Evolutionary conservation across 1,139 yeast species (phyloP), one percentile per base, ranked within the genome.

Genomic region (Taphrina confusa): DNA sequence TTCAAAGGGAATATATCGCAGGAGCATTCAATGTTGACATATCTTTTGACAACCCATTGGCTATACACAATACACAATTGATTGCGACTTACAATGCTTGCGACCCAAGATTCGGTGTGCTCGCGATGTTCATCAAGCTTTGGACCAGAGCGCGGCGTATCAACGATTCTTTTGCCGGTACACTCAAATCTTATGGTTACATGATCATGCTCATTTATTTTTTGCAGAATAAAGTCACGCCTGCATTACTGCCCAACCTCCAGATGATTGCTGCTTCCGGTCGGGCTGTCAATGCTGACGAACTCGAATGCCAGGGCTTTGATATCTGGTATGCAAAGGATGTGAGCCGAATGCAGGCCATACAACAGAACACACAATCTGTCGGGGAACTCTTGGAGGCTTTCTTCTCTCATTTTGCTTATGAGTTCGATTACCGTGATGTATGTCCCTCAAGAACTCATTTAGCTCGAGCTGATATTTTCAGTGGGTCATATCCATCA

Each of bases 181-280:
- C 63, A 4, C 62, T 62, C 25, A 63, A 65, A 23, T 60, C 63
- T 16, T 62, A 62, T 14, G 64, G 64, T 12, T 62, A 52, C 28
- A 62, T 57, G 18, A 46, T 62, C 12, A 37, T 62, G 45, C 46
- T 62, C 20, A 47, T 62, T 16, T 59, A 47, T 60, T 62, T 47
- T 37, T 51, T 62, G 11, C 58, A 54, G 18, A 55, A 60, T 12
- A 57, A 63, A 37, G 40, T 42, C 22, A 22, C 40, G 5, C 60
- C 61, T 20, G 60, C 64, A 4, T 30, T 62, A 4, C 27, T 62
- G 33, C 64, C 64, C 6, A 62, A 62, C 46, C 36, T 62, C 12
- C 64, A 62, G 45, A 50, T 47, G 46, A 34, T 54, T 18, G 39
- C 58, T 5, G 51, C 51, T 9, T 23, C 40, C 11, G 58, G 58